These are phyloP conservation scores for Rutidosis leptorrhynchoides DNA, from an alignment of 129 eudicot species.

Conservation along the genomic window DNA sequence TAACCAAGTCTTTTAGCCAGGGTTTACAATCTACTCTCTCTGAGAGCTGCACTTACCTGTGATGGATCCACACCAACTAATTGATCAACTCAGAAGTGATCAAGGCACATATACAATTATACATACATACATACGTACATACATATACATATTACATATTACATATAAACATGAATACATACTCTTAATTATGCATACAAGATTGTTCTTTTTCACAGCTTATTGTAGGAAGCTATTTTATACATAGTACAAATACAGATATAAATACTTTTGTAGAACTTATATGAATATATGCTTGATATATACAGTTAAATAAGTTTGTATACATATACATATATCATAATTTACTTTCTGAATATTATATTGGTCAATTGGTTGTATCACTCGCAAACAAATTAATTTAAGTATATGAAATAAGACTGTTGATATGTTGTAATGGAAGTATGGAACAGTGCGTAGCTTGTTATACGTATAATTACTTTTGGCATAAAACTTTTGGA, in stretches of 20 bases:
- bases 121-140: too few species aligned
- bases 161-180: too few species aligned
- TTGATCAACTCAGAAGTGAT: background rate
- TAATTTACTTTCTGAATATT: background rate
- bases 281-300: too few species aligned
- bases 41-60: slow-evolving; percentile 30
- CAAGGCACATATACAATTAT: background rate
- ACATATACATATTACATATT: too few species aligned
- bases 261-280: background rate
- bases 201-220: background rate
- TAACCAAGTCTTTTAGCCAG: slow-evolving; percentile 29
- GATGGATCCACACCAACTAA: background rate
- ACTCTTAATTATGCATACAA: background rate
- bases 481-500: too few species aligned
- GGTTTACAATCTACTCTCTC: slow-evolving; percentile 22
- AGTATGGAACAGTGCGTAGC: too few species aligned
- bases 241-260: background rate
- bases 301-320: background rate
- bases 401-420: too few species aligned
- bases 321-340: background rate
- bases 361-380: too few species aligned
- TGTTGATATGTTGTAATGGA: too few species aligned
- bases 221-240: background rate
- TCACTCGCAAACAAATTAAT: too few species aligned
- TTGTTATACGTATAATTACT: too few species aligned